Conservation (phyloP, 2,329 filamentous ascomycete genomes). For the Penicillium nordicum region DNA sequence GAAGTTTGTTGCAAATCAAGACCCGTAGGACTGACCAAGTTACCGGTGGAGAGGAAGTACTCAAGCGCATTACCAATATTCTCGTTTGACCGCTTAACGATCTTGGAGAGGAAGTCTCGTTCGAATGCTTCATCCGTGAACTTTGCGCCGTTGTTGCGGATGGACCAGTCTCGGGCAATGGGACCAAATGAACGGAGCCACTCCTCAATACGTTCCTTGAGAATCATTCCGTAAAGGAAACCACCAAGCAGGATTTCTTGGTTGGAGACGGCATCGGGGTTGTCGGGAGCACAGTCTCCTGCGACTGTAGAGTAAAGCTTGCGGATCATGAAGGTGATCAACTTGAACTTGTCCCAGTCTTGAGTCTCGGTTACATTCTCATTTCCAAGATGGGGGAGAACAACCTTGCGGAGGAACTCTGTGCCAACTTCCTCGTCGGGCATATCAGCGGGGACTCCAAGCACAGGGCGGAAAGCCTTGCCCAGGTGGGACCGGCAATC, state of each 20-base stretch:
- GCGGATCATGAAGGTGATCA: slow-evolving; percentile 92
- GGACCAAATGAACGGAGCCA: slow-evolving; percentile 67
- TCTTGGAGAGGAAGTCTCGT: slow-evolving; percentile 72
- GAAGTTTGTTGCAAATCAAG: slow-evolving; percentile 92
- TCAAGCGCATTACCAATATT: slow-evolving; percentile 83
- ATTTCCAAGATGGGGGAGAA: slow-evolving; percentile 87
- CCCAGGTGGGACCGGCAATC: slow-evolving; percentile 85
- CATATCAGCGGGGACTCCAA: slow-evolving; percentile 79
- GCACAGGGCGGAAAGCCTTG: slow-evolving; percentile 82
- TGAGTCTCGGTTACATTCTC: slow-evolving; percentile 78
- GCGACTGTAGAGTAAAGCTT: slow-evolving; percentile 93
- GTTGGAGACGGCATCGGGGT: slow-evolving; percentile 93
- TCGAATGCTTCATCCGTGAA: slow-evolving; percentile 76
- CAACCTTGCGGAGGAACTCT: slow-evolving; percentile 85
- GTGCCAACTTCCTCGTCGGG: slow-evolving; percentile 85
- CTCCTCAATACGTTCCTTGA: slow-evolving; percentile 93
- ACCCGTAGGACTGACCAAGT: slow-evolving; percentile 84
- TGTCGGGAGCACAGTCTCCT: slow-evolving; percentile 88
- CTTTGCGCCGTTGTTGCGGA: slow-evolving; percentile 49
- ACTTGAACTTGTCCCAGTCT: slow-evolving; percentile 87
- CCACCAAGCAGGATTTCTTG: slow-evolving; percentile 93
- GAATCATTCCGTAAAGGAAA: slow-evolving; percentile 88
- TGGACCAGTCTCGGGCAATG: slow-evolving; percentile 54
- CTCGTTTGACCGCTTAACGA: slow-evolving; percentile 79
- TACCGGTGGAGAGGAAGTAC: slow-evolving; percentile 95